phyloP scores from a whole-genome alignment of 1,284 basidiomycete species.

The Neolentinus lepideus region DNA sequence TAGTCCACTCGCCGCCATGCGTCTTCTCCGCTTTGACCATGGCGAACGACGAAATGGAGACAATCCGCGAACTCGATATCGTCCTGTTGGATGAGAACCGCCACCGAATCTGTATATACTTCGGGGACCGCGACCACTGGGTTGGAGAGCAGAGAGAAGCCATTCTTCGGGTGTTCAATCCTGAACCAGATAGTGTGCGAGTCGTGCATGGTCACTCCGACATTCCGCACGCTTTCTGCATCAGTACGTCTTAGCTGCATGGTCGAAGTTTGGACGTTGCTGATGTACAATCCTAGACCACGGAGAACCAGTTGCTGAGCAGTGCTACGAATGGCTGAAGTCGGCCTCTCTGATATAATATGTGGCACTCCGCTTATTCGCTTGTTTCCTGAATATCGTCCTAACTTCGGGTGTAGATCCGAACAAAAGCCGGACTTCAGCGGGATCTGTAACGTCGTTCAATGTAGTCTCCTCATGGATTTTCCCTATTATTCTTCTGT shows the following conservation, averaged over 20 bases:
- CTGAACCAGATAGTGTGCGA: constrained; percentile 23
- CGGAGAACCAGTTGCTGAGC: neutral
- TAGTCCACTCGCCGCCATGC: constrained; percentile 38
- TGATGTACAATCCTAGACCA: neutral
- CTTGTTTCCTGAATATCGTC: neutral
- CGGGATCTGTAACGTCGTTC: too few species aligned
- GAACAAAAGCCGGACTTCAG: too few species aligned
- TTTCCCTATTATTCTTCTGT: too few species aligned
- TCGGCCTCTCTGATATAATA: neutral
- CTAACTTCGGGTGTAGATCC: too few species aligned
- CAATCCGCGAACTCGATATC: constrained; percentile 40
- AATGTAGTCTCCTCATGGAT: too few species aligned
- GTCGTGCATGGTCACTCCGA: constrained; percentile 35
- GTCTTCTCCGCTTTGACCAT: constrained; percentile 45
- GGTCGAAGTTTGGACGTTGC: neutral
- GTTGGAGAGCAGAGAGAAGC: constrained; percentile 41
- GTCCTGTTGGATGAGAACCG: constrained; percentile 29
- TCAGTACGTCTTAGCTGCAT: constrained; percentile 32
- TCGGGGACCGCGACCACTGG: constrained; percentile 52
- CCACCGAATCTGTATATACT: constrained; percentile 42
- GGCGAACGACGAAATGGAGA: constrained; percentile 57
- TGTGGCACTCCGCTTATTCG: neutral
- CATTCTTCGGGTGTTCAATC: constrained; percentile 30
- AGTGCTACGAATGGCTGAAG: constrained; percentile 3
- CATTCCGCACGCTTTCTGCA: constrained; percentile 60